These are phyloP conservation scores for Vanderwaltozyma verrucispora DNA, from an alignment of 805 yeast species.

Conservation along the genomic window DNA sequence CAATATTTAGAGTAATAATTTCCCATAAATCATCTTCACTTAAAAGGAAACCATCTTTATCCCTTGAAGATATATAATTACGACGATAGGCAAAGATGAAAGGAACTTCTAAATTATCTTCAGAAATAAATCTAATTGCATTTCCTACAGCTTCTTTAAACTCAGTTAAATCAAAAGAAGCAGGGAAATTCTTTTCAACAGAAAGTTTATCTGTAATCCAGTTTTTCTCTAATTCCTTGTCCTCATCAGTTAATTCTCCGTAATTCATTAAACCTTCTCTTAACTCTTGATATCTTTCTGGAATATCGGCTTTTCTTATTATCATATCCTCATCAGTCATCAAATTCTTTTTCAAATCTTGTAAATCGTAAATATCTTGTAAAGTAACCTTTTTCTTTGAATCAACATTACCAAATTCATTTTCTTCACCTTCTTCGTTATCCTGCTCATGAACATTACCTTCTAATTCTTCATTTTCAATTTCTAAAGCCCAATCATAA, in stretches of 20 bases:
- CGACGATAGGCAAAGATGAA: slow-evolving; percentile 93
- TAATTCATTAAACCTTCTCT: slow-evolving; percentile 56
- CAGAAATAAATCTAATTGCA: slow-evolving; percentile 60
- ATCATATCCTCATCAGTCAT: slow-evolving; percentile 86
- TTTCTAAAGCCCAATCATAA: slow-evolving; percentile 93
- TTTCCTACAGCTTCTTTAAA: slow-evolving; percentile 62
- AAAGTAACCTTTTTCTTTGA: slow-evolving; percentile 37
- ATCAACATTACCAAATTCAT: slow-evolving; percentile 25
- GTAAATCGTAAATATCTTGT: slow-evolving; percentile 88
- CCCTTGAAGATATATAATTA: slow-evolving; percentile 52
- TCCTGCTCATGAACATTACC: slow-evolving; percentile 24
- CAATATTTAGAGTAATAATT: slow-evolving; percentile 75
- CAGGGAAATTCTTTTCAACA: slow-evolving; percentile 41
- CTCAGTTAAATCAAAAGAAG: slow-evolving; percentile 34
- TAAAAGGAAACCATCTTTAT: slow-evolving; percentile 36
- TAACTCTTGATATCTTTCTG: slow-evolving; percentile 81
- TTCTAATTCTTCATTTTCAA: slow-evolving; percentile 41
- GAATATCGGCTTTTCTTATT: slow-evolving; percentile 78
- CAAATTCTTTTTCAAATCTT: slow-evolving; percentile 83
- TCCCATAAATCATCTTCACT: slow-evolving; percentile 89
- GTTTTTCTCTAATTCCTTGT: slow-evolving; percentile 57
- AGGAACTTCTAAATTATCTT: slow-evolving; percentile 83
- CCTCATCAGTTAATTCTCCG: slow-evolving; percentile 54
- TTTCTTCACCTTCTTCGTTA: slow-evolving; percentile 15
- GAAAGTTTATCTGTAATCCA: slow-evolving; percentile 70